phyloP scores from a whole-genome alignment of 768 basidiomycete species.

The Lactarius trivialis region DNA sequence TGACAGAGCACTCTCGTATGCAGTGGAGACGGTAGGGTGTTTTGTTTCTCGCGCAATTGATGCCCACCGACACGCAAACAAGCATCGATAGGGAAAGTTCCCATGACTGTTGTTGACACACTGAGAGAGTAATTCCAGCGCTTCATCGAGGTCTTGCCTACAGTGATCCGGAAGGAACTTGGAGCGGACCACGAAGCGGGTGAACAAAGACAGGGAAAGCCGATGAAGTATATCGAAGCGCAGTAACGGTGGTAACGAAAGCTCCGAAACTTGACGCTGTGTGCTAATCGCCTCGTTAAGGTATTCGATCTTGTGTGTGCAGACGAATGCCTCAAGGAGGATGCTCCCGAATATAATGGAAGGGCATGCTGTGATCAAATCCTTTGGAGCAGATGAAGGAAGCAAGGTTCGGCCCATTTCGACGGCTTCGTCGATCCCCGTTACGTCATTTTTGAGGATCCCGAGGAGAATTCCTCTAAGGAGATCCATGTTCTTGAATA shows the following conservation, averaged over 20 bases:
- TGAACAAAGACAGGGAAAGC: background rate
- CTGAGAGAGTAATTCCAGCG: background rate
- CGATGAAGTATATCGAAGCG: background rate
- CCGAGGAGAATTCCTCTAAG: background rate
- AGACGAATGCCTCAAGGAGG: background rate
- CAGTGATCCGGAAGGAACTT: background rate
- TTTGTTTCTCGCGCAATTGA: fast-evolving
- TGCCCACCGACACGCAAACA: background rate
- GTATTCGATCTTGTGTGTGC: background rate
- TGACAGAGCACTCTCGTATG: background rate
- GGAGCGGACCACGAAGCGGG: background rate
- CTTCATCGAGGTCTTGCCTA: background rate
- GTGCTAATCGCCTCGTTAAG: background rate
- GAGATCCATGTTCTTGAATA: background rate
- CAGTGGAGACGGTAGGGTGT: background rate
- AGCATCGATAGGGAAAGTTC: background rate
- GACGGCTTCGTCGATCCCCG: background rate
- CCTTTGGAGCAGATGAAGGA: background rate
- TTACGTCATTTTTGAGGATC: background rate
- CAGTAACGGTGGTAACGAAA: background rate
- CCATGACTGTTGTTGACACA: too few species aligned
- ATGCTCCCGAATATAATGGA: background rate
- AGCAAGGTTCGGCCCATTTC: background rate
- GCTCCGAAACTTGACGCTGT: background rate
- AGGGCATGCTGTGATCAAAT: background rate